A percentile compares a stretch with the other conserved stretches of the same genome.
Conservation (phyloP, 2,329 filamentous ascomycete genomes). For the Ceratocystis albifundus region DNA sequence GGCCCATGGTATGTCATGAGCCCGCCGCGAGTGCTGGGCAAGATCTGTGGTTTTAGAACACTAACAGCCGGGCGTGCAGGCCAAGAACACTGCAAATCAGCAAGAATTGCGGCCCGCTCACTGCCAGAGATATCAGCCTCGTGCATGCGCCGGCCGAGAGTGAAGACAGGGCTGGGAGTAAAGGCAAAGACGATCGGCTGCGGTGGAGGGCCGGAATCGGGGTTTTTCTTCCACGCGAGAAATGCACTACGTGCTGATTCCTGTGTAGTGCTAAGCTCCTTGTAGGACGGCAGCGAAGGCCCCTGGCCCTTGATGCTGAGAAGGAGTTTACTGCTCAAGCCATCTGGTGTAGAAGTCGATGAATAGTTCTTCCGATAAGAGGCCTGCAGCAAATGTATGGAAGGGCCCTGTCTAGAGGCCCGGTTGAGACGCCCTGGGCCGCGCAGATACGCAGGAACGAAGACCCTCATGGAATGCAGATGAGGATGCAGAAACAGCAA, state of each 20-base stretch:
- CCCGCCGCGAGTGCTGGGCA: conserved; percentile 68
- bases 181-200: conserved; percentile 69
- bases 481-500: background rate
- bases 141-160: conserved; percentile 71
- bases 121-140: conserved; percentile 34
- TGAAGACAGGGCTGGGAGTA: conserved; percentile 73
- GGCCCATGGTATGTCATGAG: conserved; percentile 93
- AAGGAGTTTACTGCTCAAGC: background rate
- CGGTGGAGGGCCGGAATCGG: conserved; percentile 31
- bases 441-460: background rate
- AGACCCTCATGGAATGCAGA: background rate
- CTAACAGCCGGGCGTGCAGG: conserved; percentile 26
- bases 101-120: conserved; percentile 38
- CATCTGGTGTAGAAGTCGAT: background rate
- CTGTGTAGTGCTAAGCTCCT: conserved; percentile 11
- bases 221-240: conserved; percentile 31
- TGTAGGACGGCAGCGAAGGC: background rate
- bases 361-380: background rate
- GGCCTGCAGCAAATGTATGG: background rate
- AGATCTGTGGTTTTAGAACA: conserved; percentile 44
- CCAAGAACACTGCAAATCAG: conserved; percentile 31
- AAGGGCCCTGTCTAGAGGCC: background rate
- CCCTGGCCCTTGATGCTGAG: conserved; percentile 3
- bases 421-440: background rate
- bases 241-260: conserved; percentile 30